A percentile compares a stretch with the other conserved stretches of the same genome.
Conservation (phyloP, 225 moss, liverwort and hornwort genomes). For the Pseudoscleropodium purum region DNA sequence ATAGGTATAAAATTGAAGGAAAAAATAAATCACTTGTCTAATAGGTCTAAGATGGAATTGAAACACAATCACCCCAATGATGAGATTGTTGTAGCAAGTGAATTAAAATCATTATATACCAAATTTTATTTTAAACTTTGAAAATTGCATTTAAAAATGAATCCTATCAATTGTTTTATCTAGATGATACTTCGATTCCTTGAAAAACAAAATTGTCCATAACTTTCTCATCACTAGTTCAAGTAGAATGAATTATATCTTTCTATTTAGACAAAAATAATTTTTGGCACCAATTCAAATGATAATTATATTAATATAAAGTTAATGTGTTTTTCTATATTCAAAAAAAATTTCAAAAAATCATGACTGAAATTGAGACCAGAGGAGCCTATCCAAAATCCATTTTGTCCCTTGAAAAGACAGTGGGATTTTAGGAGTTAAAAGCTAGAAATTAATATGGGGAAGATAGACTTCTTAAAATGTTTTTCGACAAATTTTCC, state of each 20-base stretch:
- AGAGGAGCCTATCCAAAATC: not conserved
- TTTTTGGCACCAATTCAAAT: not conserved
- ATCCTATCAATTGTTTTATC: not conserved
- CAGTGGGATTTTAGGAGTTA: not conserved
- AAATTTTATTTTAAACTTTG: too few relatives aligned
- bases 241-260: not conserved
- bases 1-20: not conserved
- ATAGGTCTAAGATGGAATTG: not conserved
- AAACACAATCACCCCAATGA: not conserved
- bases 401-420: not conserved
- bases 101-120: not conserved
- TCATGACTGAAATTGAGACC: rapidly evolving
- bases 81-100: not conserved
- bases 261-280: not conserved
- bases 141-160: not conserved
- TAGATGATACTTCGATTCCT: not conserved
- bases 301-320: not conserved
- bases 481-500: too few relatives aligned
- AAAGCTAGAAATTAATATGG: not conserved
- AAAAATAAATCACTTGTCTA: rapidly evolving
- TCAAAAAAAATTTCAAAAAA: not conserved
- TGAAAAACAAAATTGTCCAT: not conserved
- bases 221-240: not conserved
- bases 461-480: not conserved
- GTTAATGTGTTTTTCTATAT: not conserved